These are phyloP conservation scores for Xeromyces bisporus DNA, from an alignment of 495 filamentous ascomycete genomes.

Conservation along the genomic window DNA sequence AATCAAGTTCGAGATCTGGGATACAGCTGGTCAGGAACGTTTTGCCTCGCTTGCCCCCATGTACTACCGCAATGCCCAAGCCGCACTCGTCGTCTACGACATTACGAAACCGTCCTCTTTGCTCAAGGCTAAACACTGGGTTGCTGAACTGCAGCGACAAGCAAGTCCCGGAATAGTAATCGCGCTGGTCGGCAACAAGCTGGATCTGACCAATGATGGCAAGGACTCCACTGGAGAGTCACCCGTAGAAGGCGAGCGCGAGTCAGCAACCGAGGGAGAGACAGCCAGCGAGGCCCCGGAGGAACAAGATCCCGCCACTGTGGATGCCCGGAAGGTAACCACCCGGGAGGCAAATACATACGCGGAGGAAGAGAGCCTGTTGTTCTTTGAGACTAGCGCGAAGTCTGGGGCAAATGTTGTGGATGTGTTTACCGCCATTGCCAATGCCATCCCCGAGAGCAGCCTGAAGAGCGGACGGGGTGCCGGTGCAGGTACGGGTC, in stretches of 20 bases:
- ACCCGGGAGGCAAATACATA: conserved; percentile 81
- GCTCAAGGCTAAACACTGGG: conserved; percentile 96
- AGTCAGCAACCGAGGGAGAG: conserved; percentile 20
- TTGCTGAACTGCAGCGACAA: conserved; percentile 92
- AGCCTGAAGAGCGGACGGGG: conserved; percentile 76
- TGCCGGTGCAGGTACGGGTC: conserved; percentile 40
- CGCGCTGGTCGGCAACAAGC: conserved; percentile 92
- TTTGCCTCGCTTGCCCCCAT: conserved; percentile 95
- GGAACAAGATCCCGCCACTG: conserved; percentile 41
- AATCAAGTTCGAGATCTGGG: conserved; percentile 99
- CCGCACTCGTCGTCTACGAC: conserved; percentile 97
- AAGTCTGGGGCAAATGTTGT: conserved; percentile 89
- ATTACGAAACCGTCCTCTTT: conserved; percentile 92
- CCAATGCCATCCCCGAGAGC: conserved; percentile 90
- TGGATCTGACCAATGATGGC: conserved; percentile 59
- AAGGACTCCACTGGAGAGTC: conserved; percentile 21
- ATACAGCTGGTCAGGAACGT: conserved; percentile 95
- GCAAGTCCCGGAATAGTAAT: conserved; percentile 97
- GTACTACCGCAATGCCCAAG: conserved; percentile 99
- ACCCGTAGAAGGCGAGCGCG: conserved; percentile 12
- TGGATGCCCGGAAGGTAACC: conserved; percentile 70
- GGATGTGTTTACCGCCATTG: conserved; percentile 96
- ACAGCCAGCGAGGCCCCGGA: conserved; percentile 34
- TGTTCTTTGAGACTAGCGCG: conserved; percentile 97
- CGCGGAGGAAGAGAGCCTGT: conserved; percentile 79